phyloP scores from a whole-genome alignment of 345 rosid species.

The Geranium rotundifolium region DNA sequence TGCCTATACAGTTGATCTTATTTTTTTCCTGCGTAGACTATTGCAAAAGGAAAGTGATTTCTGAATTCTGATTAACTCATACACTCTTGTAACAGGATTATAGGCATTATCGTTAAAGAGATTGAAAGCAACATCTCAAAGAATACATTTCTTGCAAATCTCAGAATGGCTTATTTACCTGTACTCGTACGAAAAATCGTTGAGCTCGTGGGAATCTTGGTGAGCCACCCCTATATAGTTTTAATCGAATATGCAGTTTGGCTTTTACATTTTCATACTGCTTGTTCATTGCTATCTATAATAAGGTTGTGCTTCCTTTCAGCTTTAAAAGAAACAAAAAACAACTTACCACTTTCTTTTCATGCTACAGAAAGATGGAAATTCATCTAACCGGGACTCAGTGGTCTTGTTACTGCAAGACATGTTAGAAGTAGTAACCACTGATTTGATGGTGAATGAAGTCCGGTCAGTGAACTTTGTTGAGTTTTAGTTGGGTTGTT shows the following conservation, averaged over 20 bases:
- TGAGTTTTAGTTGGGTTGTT: conserved; percentile 5
- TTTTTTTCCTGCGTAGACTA: background rate
- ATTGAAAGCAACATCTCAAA: conserved; percentile 76
- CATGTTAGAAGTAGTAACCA: conserved; percentile 90
- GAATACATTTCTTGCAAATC: conserved; percentile 72
- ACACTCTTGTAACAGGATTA: conserved; percentile 45
- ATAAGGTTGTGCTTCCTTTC: conserved; percentile 1
- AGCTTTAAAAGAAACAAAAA: background rate
- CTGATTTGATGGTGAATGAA: conserved; percentile 92
- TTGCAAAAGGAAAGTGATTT: background rate
- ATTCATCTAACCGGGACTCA: conserved; percentile 53
- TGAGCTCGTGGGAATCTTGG: conserved; percentile 81
- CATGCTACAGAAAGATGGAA: conserved; percentile 73
- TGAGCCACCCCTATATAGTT: conserved; percentile 26
- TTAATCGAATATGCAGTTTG: background rate
- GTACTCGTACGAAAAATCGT: conserved; percentile 67
- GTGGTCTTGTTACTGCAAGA: conserved; percentile 85
- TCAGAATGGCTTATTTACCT: conserved; percentile 78
- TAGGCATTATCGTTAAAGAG: conserved; percentile 80
- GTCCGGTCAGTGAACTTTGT: conserved; percentile 55
- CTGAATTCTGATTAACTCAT: conserved; percentile 4
- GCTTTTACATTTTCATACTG: conserved; percentile 5
- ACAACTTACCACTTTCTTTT: conserved; percentile 1
- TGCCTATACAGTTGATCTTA: background rate
- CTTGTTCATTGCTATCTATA: background rate